These are phyloP conservation scores for Curvularia hawaiiensis DNA, from an alignment of 2,329 filamentous ascomycete genomes.

Conservation along the genomic window DNA sequence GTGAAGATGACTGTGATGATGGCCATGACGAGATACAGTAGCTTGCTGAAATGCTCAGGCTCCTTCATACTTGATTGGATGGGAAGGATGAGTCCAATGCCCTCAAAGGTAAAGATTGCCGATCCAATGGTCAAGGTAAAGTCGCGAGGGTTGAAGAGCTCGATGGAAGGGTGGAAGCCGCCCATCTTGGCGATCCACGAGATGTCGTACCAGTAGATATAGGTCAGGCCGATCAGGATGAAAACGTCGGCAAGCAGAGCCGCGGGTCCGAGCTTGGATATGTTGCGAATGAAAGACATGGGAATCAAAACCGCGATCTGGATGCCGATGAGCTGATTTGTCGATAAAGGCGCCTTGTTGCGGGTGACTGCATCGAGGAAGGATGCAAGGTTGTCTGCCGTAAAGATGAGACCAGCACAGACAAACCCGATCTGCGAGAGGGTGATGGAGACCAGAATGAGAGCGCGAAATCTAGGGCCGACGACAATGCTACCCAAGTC, in stretches of 20 bases:
- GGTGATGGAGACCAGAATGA: conserved; percentile 73
- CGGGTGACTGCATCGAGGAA: conserved; percentile 68
- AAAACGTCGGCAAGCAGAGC: conserved; percentile 74
- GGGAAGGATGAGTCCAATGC: conserved; percentile 76
- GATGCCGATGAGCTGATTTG: conserved; percentile 66
- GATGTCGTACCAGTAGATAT: conserved; percentile 77
- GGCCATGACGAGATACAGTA: conserved; percentile 72
- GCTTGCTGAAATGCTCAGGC: conserved; percentile 68
- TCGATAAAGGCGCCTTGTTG: conserved; percentile 56
- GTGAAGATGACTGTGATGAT: conserved; percentile 76
- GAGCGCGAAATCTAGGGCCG: conserved; percentile 64
- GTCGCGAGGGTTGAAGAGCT: conserved; percentile 70
- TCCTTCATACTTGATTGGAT: conserved; percentile 78
- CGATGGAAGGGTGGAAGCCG: conserved; percentile 66
- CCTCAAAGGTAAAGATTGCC: conserved; percentile 79
- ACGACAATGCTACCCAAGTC: conserved; percentile 67
- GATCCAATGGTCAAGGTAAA: conserved; percentile 75
- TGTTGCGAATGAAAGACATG: conserved; percentile 73
- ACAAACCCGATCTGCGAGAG: conserved; percentile 80
- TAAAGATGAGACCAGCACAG: conserved; percentile 77
- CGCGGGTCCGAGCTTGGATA: conserved; percentile 72
- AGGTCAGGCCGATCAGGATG: conserved; percentile 71
- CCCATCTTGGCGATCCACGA: conserved; percentile 56
- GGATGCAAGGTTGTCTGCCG: conserved; percentile 72
- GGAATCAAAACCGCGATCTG: conserved; percentile 70